These are phyloP conservation scores for Hypoxylon subgilvum DNA, from an alignment of 495 filamentous ascomycete genomes.

Conservation along the genomic window DNA sequence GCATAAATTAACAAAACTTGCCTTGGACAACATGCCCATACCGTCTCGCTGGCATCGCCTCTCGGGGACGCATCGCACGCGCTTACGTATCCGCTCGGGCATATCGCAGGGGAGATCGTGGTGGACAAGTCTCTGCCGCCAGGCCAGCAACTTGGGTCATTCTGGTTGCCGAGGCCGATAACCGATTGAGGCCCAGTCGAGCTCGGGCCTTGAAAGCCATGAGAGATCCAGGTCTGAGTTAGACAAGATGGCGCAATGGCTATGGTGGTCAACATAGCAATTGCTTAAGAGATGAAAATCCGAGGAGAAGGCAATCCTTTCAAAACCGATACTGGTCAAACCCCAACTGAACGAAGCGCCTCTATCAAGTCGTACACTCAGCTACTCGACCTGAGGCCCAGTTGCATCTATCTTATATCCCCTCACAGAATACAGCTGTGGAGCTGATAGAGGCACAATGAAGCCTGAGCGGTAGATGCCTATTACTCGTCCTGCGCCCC, in stretches of 20 bases:
- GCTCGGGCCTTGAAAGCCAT: too few relatives aligned
- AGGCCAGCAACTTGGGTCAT: conserved; percentile 23
- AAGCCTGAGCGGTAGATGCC: too few relatives aligned
- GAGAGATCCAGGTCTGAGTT: conserved; percentile 18
- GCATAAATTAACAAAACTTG: neutral
- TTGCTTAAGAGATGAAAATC: too few relatives aligned
- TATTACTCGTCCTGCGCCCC: too few relatives aligned
- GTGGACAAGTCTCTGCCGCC: conserved; percentile 3
- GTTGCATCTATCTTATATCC: too few relatives aligned
- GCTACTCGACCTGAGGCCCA: too few relatives aligned
- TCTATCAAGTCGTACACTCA: too few relatives aligned
- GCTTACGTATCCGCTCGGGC: conserved; percentile 22
- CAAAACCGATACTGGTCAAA: too few relatives aligned
- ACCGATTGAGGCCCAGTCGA: neutral
- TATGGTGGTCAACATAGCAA: conserved; percentile 12
- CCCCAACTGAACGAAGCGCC: too few relatives aligned
- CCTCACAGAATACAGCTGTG: too few relatives aligned
- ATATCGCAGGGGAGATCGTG: conserved; percentile 25
- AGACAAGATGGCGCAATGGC: conserved; percentile 20
- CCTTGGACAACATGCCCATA: conserved; percentile 32
- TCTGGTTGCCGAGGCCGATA: conserved; percentile 19
- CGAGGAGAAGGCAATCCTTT: too few relatives aligned
- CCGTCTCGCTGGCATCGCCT: conserved; percentile 17
- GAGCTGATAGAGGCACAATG: too few relatives aligned
- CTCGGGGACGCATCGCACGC: conserved; percentile 22